Evolutionary conservation across 192 early-diverging fungal genomes (phyloP).

Genomic region (Spinellus fusiger): DNA sequence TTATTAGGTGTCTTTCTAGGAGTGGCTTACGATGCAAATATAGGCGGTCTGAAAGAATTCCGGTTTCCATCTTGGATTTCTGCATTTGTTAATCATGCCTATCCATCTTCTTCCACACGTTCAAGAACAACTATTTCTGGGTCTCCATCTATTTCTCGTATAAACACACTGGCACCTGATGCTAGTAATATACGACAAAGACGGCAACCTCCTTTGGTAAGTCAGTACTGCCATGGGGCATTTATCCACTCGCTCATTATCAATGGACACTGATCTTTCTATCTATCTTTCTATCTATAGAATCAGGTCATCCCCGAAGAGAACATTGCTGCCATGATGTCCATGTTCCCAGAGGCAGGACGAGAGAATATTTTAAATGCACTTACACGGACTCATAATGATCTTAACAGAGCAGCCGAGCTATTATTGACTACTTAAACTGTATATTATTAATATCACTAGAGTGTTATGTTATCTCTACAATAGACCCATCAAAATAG

Average conservation of each 20-base stretch:
- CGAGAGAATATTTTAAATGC: slow-evolving; percentile 37
- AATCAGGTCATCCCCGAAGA: slow-evolving; percentile 24
- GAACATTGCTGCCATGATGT: slow-evolving; percentile 38
- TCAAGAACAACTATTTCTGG: slow-evolving; percentile 19
- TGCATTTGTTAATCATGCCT: slow-evolving; percentile 30
- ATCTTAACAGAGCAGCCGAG: slow-evolving; percentile 51
- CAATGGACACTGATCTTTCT: slow-evolving; percentile 10
- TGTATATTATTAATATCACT: no score
- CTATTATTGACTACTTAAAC: slow-evolving; percentile 4
- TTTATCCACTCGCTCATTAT: background rate
- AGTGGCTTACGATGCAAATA: slow-evolving; percentile 36
- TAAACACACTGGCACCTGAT: no score
- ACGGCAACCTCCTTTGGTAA: no score
- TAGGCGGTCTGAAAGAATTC: slow-evolving; percentile 39
- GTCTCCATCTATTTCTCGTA: slow-evolving; percentile 28
- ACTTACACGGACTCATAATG: slow-evolving; percentile 42
- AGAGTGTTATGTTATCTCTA: background rate
- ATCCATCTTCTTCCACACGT: slow-evolving; percentile 40
- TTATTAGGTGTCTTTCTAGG: slow-evolving; percentile 40
- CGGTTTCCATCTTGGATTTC: slow-evolving; percentile 38
- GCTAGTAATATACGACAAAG: no score
- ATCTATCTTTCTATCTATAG: slow-evolving; percentile 3
- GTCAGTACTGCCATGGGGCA: background rate
- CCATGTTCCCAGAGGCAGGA: slow-evolving; percentile 49
- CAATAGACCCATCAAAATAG: no score